Conservation (phyloP, 2,329 filamentous ascomycete species). For the Fusarium pseudocircinatum region DNA sequence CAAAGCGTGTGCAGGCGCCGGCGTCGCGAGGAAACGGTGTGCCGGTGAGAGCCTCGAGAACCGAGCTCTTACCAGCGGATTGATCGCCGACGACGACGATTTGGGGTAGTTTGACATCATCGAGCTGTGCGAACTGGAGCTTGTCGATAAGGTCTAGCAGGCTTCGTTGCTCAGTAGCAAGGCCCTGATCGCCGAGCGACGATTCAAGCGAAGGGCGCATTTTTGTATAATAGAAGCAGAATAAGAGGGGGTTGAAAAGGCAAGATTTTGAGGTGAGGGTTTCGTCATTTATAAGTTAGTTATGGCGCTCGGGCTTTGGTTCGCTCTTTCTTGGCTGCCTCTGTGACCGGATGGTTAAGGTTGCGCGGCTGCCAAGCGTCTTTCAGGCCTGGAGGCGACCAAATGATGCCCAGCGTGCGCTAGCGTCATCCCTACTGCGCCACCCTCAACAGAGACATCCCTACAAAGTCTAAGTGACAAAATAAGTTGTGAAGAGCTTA, state of each 20-base stretch:
- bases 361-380: slow-evolving; percentile 38
- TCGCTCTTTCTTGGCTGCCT: slow-evolving; percentile 37
- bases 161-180: slow-evolving; percentile 63
- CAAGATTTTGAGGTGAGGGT: slow-evolving; percentile 1
- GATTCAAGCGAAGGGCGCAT: slow-evolving; percentile 58
- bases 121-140: slow-evolving; percentile 62
- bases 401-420: slow-evolving; percentile 13
- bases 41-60: slow-evolving; percentile 70
- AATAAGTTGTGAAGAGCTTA: neutral
- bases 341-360: neutral
- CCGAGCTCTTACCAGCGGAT: slow-evolving; percentile 71
- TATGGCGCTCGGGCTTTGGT: slow-evolving; percentile 32
- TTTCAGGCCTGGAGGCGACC: slow-evolving; percentile 19
- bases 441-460: slow-evolving; percentile 11
- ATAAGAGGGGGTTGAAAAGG: slow-evolving; percentile 28
- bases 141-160: slow-evolving; percentile 67
- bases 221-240: slow-evolving; percentile 33
- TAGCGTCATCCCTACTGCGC: slow-evolving; percentile 28
- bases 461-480: neutral
- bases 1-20: slow-evolving; percentile 69
- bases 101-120: slow-evolving; percentile 65
- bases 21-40: slow-evolving; percentile 69
- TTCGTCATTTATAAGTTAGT: slow-evolving; percentile 37
- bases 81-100: slow-evolving; percentile 73
- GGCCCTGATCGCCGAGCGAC: slow-evolving; percentile 59